These are phyloP conservation scores for Croton setiger DNA, from an alignment of 441 rosid genomes.

Conservation along the genomic window DNA sequence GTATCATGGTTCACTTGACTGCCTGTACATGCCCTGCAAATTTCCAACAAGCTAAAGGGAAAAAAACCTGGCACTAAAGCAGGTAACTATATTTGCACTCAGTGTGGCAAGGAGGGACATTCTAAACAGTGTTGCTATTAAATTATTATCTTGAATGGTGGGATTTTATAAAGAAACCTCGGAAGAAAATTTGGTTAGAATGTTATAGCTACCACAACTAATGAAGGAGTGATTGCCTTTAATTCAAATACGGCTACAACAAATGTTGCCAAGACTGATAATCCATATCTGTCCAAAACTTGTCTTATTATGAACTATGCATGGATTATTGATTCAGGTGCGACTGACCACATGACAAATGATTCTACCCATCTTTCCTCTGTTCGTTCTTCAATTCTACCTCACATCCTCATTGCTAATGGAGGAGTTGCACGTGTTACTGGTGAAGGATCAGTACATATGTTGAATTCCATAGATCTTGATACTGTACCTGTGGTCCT, in stretches of 20 bases:
- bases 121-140: neutral
- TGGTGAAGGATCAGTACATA: neutral
- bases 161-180: neutral
- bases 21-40: neutral
- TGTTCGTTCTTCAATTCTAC: neutral
- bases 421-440: constrained; percentile 5
- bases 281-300: neutral
- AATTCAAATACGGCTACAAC: neutral
- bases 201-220: neutral
- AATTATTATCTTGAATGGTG: neutral
- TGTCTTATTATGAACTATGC: neutral
- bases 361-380: neutral
- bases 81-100: neutral
- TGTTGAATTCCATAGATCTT: neutral
- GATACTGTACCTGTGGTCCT: constrained; percentile 6
- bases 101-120: neutral
- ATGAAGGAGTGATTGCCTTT: neutral
- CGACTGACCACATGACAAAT: neutral
- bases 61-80: neutral
- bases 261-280: neutral
- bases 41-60: neutral
- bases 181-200: constrained; percentile 6
- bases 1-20: neutral
- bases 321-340: constrained; percentile 11
- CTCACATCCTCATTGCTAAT: neutral